Evolutionary conservation across 108 stramenopile species (phyloP).

Genomic region (Skeletonema grethae): DNA sequence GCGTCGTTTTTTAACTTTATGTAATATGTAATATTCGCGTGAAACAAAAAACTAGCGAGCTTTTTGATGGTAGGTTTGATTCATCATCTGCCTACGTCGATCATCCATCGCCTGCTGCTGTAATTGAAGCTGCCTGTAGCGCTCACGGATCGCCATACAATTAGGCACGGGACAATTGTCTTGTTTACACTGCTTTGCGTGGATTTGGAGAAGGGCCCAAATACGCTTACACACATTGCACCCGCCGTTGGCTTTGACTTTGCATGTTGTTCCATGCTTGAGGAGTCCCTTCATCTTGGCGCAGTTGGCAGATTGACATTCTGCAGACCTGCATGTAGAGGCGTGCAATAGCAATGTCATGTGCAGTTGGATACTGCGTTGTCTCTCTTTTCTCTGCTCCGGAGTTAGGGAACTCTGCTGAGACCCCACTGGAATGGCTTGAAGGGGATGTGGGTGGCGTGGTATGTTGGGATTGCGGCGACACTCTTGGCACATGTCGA

Average conservation of each 20-base stretch:
- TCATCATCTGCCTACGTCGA: conserved; percentile 89
- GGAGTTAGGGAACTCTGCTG: conserved; percentile 85
- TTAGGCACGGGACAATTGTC: conserved; percentile 91
- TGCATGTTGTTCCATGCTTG: conserved; percentile 84
- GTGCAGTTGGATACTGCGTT: conserved; percentile 92
- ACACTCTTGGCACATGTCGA: conserved; percentile 93
- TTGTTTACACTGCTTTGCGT: conserved; percentile 93
- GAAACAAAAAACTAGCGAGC: conserved; percentile 20
- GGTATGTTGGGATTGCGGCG: conserved; percentile 72
- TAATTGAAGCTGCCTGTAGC: conserved; percentile 82
- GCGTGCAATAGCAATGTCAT: conserved; percentile 97
- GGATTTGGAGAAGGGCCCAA: conserved; percentile 96
- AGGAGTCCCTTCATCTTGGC: conserved; percentile 97
- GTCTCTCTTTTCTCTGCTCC: conserved; percentile 92
- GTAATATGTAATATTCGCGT: not conserved
- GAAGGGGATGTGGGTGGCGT: conserved; percentile 85
- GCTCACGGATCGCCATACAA: conserved; percentile 94
- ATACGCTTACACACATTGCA: conserved; percentile 97
- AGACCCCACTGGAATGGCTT: conserved; percentile 78
- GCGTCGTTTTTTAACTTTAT: conserved; percentile 1
- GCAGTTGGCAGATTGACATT: conserved; percentile 95
- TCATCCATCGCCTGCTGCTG: conserved; percentile 95
- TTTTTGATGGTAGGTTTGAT: conserved; percentile 57
- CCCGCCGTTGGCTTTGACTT: conserved; percentile 86
- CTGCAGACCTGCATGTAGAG: conserved; percentile 78